phyloP scores from a whole-genome alignment of 768 basidiomycete species.

The Kwoniella dendrophila region DNA sequence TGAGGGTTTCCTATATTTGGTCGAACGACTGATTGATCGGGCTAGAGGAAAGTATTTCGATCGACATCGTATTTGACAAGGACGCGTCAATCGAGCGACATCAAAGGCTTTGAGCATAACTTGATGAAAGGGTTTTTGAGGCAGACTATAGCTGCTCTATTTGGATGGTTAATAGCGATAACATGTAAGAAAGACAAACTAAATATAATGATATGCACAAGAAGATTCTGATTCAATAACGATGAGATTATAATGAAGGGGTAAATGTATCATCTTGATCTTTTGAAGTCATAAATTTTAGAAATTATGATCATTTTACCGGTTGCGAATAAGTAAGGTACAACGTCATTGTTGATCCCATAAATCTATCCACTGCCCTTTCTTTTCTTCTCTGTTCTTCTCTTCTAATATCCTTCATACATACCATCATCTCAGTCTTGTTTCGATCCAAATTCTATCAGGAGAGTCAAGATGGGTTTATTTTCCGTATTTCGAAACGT shows the following conservation, averaged over 20 bases:
- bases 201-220: slow-evolving; percentile 1
- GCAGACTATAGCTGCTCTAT: too few relatives aligned
- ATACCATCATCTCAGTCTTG: not conserved
- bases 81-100: slow-evolving; percentile 33
- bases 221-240: too few relatives aligned
- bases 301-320: not conserved
- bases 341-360: slow-evolving; percentile 8
- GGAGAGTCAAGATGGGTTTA: slow-evolving; percentile 38
- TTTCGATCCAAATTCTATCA: too few relatives aligned
- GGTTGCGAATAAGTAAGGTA: not conserved
- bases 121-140: too few relatives aligned
- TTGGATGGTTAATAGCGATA: not conserved
- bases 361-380: not conserved
- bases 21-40: slow-evolving; percentile 14
- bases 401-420: not conserved
- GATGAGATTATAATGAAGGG: slow-evolving; percentile 1
- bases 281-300: not conserved
- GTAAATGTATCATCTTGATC: not conserved
- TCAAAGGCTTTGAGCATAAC: slow-evolving; percentile 22
- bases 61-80: slow-evolving; percentile 31
- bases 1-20: not conserved
- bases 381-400: not conserved
- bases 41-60: slow-evolving; percentile 10
- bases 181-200: not conserved
- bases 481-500: slow-evolving; percentile 48